Percentiles rank a stretch among this genome's conserved stretches.
phyloP scores from a whole-genome alignment of 768 basidiomycete species.

The Calocybe gangraenosa region DNA sequence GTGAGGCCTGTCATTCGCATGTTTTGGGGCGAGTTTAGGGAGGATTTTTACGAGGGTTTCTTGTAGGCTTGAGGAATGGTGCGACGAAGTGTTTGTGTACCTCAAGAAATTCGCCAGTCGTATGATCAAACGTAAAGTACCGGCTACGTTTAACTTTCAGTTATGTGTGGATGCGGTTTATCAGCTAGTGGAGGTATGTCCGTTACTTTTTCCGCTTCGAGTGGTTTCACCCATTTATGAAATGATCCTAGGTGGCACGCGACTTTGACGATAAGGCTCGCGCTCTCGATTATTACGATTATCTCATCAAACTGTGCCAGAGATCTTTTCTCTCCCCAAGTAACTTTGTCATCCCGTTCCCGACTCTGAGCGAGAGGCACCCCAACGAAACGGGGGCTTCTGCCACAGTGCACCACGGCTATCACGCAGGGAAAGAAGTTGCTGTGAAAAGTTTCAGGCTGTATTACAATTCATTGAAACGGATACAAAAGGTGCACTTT shows the following conservation, averaged over 20 bases:
- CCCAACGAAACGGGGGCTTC: slow-evolving; percentile 12
- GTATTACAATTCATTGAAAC: not conserved
- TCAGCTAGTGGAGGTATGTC: slow-evolving; percentile 10
- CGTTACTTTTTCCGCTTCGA: not conserved
- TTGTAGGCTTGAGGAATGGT: slow-evolving; percentile 9
- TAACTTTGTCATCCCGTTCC: slow-evolving; percentile 3
- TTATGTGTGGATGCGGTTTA: slow-evolving; percentile 11
- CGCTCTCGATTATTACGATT: slow-evolving; percentile 8
- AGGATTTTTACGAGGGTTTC: not conserved
- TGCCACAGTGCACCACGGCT: slow-evolving; percentile 15
- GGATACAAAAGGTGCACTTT: slow-evolving; percentile 8
- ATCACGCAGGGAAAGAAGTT: slow-evolving; percentile 5
- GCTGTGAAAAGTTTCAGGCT: slow-evolving; percentile 18
- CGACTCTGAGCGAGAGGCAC: not conserved
- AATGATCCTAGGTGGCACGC: slow-evolving; percentile 9
- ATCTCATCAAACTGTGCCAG: slow-evolving; percentile 10
- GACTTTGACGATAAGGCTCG: slow-evolving; percentile 5
- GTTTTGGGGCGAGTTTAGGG: not conserved
- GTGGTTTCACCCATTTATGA: not conserved
- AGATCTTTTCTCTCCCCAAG: slow-evolving; percentile 3
- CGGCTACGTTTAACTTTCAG: not conserved
- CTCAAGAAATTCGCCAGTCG: not conserved
- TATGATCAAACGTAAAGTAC: not conserved
- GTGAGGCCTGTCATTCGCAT: not conserved
- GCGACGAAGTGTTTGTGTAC: slow-evolving; percentile 6